Evolutionary conservation across 441 rosid species (phyloP), one percentile per base, ranked within the genome.

Genomic region (Jatropha multifida): DNA sequence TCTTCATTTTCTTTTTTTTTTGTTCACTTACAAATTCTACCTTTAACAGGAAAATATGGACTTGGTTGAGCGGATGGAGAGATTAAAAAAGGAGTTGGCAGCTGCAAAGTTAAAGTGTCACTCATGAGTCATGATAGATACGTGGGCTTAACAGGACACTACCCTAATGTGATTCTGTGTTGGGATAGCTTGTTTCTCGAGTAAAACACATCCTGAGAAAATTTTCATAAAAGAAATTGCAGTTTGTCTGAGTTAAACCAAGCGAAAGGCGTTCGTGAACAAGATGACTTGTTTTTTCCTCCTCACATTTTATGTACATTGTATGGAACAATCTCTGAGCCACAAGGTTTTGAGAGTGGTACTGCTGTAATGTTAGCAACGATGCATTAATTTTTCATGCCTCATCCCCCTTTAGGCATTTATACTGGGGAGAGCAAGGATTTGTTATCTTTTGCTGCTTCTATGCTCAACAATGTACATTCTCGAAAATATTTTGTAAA

Each of bases 41-140:
- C 41, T 2, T 83, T 73, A n/a, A 67, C 89, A 94, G 99, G 96
- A 88, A 86, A 92, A 91, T 76, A 75, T 68, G 48, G 97, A 83
- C 20, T 81, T 94, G 79, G 85, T 85, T 17, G 78, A 61, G 71
- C 81, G 84, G 73, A 76, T 92, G 82, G 90, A 91, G 83, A 52
- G 63, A 46, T 76, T 92, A 73, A 89, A 86, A 67, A 77, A 77
- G 58, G 93, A 88, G 77, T 87, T 94, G 17, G 84, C 80, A 69
- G 85, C 83, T 63, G 80, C 82, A 69, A 87, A 83, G 71, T 81
- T 79, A 72, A 92, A 84, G 72, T 92, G 99, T 79, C 76, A 32
- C 48, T 78, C 80, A 11, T 40, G 49, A 80, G 42, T 77, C 80
- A 11, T 40, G 42, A 79, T 74, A 75, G 67, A 69, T 46, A 9